A percentile compares a stretch with the other conserved stretches of the same genome.
phyloP scores from a whole-genome alignment of 2,329 filamentous ascomycete species.

The Sordariomycetes sp. region DNA sequence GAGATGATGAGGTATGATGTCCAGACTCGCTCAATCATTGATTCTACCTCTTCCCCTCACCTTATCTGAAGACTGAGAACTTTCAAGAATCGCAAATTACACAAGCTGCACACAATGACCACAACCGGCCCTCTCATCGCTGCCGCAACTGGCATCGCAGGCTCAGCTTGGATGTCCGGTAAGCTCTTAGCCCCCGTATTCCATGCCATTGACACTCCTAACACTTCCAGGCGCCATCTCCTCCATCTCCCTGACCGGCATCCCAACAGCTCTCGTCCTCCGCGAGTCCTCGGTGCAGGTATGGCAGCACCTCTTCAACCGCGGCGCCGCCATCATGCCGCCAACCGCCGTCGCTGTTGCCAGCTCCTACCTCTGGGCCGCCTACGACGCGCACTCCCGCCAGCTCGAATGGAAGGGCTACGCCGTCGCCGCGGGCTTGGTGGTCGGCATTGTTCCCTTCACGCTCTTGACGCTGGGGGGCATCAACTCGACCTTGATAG shows the following conservation, averaged over 20 bases:
- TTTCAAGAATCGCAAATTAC: too few species aligned
- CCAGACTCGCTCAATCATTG: too few species aligned
- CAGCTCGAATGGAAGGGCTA: constrained; percentile 23
- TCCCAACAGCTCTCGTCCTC: constrained; percentile 19
- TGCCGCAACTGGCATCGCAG: constrained; percentile 25
- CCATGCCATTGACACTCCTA: background rate
- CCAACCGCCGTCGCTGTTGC: constrained; percentile 20
- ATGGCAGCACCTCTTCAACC: constrained; percentile 27
- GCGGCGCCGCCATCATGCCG: constrained; percentile 27
- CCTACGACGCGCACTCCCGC: constrained; percentile 19
- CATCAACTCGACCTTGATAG: constrained; percentile 23
- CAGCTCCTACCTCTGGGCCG: constrained; percentile 23
- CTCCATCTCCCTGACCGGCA: constrained; percentile 22
- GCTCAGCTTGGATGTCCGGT: constrained; percentile 28
- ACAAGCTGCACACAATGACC: too few species aligned
- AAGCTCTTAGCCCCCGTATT: constrained; percentile 2
- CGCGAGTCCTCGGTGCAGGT: constrained; percentile 19
- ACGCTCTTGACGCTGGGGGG: constrained; percentile 25
- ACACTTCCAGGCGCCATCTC: constrained; percentile 21
- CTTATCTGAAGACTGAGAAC: background rate
- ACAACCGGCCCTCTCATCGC: constrained; percentile 22
- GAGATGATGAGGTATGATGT: too few species aligned
- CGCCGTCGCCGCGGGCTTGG: constrained; percentile 18
- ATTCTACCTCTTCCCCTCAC: too few species aligned
- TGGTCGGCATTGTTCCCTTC: constrained; percentile 28